Base-by-base conservation (phyloP, 495 filamentous ascomycete species). In the Xylaria grammica region DNA sequence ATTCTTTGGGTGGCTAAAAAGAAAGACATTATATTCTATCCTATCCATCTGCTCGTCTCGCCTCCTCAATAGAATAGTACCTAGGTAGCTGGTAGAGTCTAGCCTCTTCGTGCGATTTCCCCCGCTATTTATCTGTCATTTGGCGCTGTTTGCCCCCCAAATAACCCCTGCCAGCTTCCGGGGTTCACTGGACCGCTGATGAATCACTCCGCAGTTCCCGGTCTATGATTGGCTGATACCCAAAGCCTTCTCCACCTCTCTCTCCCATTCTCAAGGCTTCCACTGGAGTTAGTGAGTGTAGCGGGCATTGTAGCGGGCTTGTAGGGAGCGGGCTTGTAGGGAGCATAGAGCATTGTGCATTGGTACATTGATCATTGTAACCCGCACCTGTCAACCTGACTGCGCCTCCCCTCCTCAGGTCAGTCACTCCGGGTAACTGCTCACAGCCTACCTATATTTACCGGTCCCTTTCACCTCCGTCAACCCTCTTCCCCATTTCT, bases 211-310 rank as follows among this genome's bases (percentile, higher is more conserved):
- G 54, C 13, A 8, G 45, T 42, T 42, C 19, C 50, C 45, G n/a
- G 19, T 46, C 26, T 26, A 7, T 69, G 44, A 74, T 72, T 74
- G 72, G 72, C 53, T 17, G 8, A 13, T 24, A 5, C 3, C 30
- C 49, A 34, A 24, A 24, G 53, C 20, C 11, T 10, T 65, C 60
- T 65, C n/a, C 60, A 69, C 57, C 67, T 51, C 65, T 70, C 63
- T 69, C 54, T 57, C 44, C 52, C 38, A 34, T 74, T 73, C 71
- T 61, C 51, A 71, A 68, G 65, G 64, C 62, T 73, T 73, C 71
- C 62, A 71, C 66, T 67, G 65, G 59, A 42, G 40, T n/a, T n/a
- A n/a, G n/a, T n/a, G n/a, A n/a, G n/a, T n/a, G n/a, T n/a, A n/a
- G 65, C 9, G 38, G 9, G 9, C 52, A 55, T 55, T 55, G 19